These are phyloP conservation scores for Fusarium ambrosium DNA, from an alignment of 2,329 filamentous ascomycete genomes.

Conservation along the genomic window DNA sequence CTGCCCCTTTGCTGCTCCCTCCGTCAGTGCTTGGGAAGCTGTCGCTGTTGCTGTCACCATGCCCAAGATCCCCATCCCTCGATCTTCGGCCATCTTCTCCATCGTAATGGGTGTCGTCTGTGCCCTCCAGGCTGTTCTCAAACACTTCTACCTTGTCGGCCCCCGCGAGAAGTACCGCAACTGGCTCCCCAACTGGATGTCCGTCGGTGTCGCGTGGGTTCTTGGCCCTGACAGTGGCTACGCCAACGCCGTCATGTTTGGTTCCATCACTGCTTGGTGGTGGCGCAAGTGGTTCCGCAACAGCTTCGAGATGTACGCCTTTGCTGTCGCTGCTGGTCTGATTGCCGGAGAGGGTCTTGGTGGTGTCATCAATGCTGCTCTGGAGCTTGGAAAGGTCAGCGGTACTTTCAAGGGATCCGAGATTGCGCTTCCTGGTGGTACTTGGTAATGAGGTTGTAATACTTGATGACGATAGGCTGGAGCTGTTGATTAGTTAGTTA, in stretches of 20 bases:
- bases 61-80: constrained; percentile 68
- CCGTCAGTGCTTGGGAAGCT: constrained; percentile 75
- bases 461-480: not conserved
- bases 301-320: constrained; percentile 68
- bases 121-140: constrained; percentile 64
- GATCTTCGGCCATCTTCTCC: constrained; percentile 67
- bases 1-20: constrained; percentile 73
- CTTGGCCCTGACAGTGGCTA: constrained; percentile 67
- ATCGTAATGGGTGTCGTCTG: constrained; percentile 67
- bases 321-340: constrained; percentile 71
- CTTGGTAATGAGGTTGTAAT: constrained; percentile 12
- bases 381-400: constrained; percentile 54
- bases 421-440: constrained; percentile 33
- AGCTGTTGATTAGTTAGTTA: not conserved
- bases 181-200: constrained; percentile 75
- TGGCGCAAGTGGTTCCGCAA: constrained; percentile 67
- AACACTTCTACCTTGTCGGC: constrained; percentile 67
- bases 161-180: constrained; percentile 65
- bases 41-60: constrained; percentile 73
- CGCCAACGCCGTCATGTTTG: constrained; percentile 70
- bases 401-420: constrained; percentile 42
- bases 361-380: constrained; percentile 69
- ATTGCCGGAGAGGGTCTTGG: constrained; percentile 75
- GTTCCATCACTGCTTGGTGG: constrained; percentile 63
- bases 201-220: constrained; percentile 71